Base-by-base conservation (phyloP, 768 basidiomycete genomes). In the Agrocybe pediades region DNA sequence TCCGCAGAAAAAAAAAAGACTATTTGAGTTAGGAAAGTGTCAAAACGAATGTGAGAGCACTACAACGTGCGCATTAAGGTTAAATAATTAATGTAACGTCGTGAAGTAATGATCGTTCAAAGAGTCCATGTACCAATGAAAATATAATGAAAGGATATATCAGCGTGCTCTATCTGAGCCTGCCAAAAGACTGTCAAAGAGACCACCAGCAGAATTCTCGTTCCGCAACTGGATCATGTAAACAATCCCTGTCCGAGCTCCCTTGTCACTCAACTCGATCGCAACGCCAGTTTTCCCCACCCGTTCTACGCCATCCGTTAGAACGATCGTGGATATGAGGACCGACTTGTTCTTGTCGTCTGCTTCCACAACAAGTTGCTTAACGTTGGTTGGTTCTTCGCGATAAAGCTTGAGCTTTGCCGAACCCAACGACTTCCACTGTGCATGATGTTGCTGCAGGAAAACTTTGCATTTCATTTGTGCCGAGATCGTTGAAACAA, bases 201-300 rank as follows among this genome's bases (percentile, higher is more conserved):
- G 69, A 17, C 88, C 90, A 27, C 82, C 81, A 16, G 97, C 94
- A 11, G 87, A 84, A 44, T 80, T 81, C 73, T 98, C 96, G 68
- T 91, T 95, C 60, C 92, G 86, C 42, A 95, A 71, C 72, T 98
- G 95, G 50, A 98, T 87, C 97, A 99, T 97, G 71, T 99, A 97
- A 51, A 98, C 77, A 65, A 98, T 85, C 21, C 96, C 97, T 13
- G 95, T 95, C 55, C 96, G 83, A 45, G 83, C 70, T n/a, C 97
- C 97, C 52, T 86, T 80, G 74, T 95, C 92, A 69, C 92, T 95
- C 47, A 99, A 73, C 71, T 98, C 96, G 57, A 99, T 88, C 41
- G 97, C 97, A 36, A 99, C 88, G 13, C 97, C 97, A 2, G 96
- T 98, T 74, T 96, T 98, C 19, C 92, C 97, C n/a, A 99, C 96